Evolutionary conservation across 129 eudicot genomes (phyloP), one percentile per base, ranked within the genome.

Genomic region (Saussurea involucrata): DNA sequence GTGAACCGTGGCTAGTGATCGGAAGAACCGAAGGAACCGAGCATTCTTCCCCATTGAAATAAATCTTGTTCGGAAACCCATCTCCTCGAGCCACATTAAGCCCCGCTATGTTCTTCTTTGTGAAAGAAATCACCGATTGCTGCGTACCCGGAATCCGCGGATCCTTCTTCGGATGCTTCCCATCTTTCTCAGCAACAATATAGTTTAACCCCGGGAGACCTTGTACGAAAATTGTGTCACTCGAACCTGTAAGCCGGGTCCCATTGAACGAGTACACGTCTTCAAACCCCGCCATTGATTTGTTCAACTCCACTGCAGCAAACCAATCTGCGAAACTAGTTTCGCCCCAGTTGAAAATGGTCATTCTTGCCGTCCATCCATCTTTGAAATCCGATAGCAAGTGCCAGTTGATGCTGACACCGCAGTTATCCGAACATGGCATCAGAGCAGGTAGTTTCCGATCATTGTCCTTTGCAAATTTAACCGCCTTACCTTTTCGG

Each of bases 351-450:
- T 90, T 90, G 83, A 90, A 90, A 32, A 88, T 61, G 4, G 92
- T 90, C 81, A 90, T 86, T 76, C 96, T 88, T 17, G 90, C 92
- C 1, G 86, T 88, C 96, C 96, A 88, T 24, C 96, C 92, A 0
- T 40, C 87, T 66, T 24, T 75, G 73, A 55, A 88, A 80, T 90
- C 92, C 0, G 89, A 74, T 22, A 86, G 82, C 42, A 90, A 55
- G 73, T 90, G 96, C 96, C 96, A 90, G 80, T 90, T 90, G 28
- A 88, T 84, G 63, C 93, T 90, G 2, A 90, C 82, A 1, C 93
- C 90, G 25, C 96, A 90, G 57, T 90, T 88, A 71, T 90, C 96
- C 1, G 86, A 76, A 74, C 93, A 90, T 0, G 96, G 96, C 81
- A 88, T 21, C 34, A 78, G 86, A 82, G 86, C 61, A 0, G 96